phyloP scores from a whole-genome alignment of 1,284 basidiomycete genomes.

The Fomitopsis palustris region DNA sequence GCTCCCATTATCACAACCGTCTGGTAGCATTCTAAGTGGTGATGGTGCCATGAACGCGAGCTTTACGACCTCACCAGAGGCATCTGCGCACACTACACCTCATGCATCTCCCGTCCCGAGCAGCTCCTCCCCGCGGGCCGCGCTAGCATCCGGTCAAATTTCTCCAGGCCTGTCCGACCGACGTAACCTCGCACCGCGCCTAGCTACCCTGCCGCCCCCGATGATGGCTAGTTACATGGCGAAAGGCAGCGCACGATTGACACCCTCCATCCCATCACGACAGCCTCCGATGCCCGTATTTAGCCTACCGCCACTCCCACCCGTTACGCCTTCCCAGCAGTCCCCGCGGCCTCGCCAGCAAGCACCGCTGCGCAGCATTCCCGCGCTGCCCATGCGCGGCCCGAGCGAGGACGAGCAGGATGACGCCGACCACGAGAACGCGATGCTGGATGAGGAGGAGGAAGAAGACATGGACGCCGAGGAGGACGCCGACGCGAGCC shows the following conservation, averaged over 20 bases:
- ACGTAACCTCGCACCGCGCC: slow-evolving; percentile 21
- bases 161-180: slow-evolving; percentile 18
- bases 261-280: slow-evolving; percentile 46
- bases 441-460: slow-evolving; percentile 34
- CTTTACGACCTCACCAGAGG: background rate
- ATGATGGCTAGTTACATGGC: slow-evolving; percentile 30
- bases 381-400: slow-evolving; percentile 46
- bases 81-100: background rate
- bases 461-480: slow-evolving; percentile 35
- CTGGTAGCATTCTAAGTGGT: background rate
- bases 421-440: slow-evolving; percentile 36
- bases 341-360: slow-evolving; percentile 16
- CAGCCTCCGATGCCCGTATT: slow-evolving; percentile 47
- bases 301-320: slow-evolving; percentile 44
- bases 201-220: slow-evolving; percentile 30
- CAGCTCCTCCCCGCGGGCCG: background rate
- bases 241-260: slow-evolving; percentile 39
- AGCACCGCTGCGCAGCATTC: slow-evolving; percentile 41
- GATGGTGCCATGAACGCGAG: background rate
- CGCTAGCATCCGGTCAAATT: background rate
- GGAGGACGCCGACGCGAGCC: slow-evolving; percentile 26
- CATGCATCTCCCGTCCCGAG: background rate
- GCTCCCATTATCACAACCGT: background rate
- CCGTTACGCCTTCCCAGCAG: slow-evolving; percentile 22
- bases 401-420: slow-evolving; percentile 27